Base-by-base conservation (phyloP, 2,329 filamentous ascomycete genomes). In the Laburnicola sp. region DNA sequence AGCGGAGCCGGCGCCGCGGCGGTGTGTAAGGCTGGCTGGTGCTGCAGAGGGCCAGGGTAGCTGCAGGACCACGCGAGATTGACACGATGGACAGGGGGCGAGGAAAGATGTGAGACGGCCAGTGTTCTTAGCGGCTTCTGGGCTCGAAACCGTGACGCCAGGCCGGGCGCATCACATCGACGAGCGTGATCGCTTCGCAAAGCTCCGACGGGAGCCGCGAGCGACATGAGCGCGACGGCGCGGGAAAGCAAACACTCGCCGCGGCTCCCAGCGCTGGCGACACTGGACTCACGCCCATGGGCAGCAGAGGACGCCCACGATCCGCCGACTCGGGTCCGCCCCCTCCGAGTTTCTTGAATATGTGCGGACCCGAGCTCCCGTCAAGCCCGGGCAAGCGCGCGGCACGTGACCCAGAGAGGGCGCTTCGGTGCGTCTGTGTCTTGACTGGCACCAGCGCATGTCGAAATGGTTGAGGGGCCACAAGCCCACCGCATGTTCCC, bases 31-130 rank as follows among this genome's bases (percentile, higher is more conserved):
- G 70, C 69, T 72, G 68, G 66, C 50, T 51, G 45, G 26, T 61
- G 62, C 65, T 63, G 60, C 59, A 50, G 63, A 64, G 59, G 63
- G 58, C 52, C 54, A 59, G 64, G 60, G 60, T 60, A 57, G 61
- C 63, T 68, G 65, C 64, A 68, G 56, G 59, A 66, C 69, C 70
- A 71, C 70, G 70, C 68, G 69, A 72, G 67, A 68, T 66, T 54
- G 59, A 62, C 56, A 62, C 51, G 61, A 64, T 64, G 56, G 48
- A 63, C 65, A 66, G 66, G 66, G 68, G 64, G 53, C 10, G 45
- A 48, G 50, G 64, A 63, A 62, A 61, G 57, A 49, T 57, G 55
- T 71, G 66, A 68, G 66, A 72, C 69, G 54, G 51, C 66, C 65
- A 68, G 56, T 60, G 59, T 67, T 66, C 64, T 67, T 70, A 71